Base-by-base conservation (phyloP, 805 yeast species). In the Candida awuae region DNA sequence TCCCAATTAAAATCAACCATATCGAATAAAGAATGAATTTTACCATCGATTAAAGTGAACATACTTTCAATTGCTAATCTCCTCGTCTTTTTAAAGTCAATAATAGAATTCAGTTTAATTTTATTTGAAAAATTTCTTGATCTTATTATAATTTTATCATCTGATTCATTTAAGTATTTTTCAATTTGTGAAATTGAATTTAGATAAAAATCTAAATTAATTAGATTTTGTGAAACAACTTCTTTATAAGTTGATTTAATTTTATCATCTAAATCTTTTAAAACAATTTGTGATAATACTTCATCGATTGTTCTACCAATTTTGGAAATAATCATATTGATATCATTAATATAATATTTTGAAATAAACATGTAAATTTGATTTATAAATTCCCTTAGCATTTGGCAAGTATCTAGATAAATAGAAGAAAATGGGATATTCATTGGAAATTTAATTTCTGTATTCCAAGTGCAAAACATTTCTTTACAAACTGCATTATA, bases 1-100 rank as follows among this genome's bases (percentile, higher is more conserved):
- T 65, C 59, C 95, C 97, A 90, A 54, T 87, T 84, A 61, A 84
- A 84, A 46, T 84, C 94, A 19, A 85, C 82, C 63, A 84, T 74
- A 41, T 84, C 95, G 48, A 90, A 65, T 48, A 90, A 74, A 59
- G 80, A 90, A 41, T 75, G 73, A 29, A 90, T 79, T 48, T 84
- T 84, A 28, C 72, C 69, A 54, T 90, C 95, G 41, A 92, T 85
- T 68, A 86, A 70, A 42, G 77, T 76, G 56, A 88, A 87, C 44
- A 92, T 71, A 32, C 84, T 77, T 29, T 75, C 75, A 59, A 90
- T 97, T 0, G 95, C 86, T 45, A 66, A 64, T 53, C 76, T 75
- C 44, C 85, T 46, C 2, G 40, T 76, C 21, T 65, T 63, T 12
- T 69, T 68, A 49, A 84, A 78, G 23, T 68, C 66, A 10, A 65